Percentiles rank a stretch among this genome's conserved stretches.
Conservation (phyloP, 306 rosid genomes). For the Prunus campanulata region DNA sequence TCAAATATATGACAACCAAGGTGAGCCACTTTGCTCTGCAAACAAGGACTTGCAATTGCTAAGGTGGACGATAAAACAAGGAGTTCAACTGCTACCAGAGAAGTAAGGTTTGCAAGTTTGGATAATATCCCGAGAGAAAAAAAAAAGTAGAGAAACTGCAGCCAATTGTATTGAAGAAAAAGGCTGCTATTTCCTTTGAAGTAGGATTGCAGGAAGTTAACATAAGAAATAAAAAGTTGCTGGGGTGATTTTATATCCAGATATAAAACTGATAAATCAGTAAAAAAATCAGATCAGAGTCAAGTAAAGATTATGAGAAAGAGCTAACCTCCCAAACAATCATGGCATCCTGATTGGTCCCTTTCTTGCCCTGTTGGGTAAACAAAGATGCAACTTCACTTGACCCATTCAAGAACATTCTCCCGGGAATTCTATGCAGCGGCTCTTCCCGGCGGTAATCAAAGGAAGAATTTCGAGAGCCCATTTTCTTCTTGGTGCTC, state of each 20-base stretch:
- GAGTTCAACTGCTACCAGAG: slow-evolving; percentile 12
- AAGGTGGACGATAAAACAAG: not conserved
- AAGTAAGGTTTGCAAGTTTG: slow-evolving; percentile 9
- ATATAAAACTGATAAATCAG: slow-evolving; percentile 4
- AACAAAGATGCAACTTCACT: slow-evolving; percentile 71
- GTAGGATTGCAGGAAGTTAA: not conserved
- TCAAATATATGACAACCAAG: not conserved
- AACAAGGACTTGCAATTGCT: not conserved
- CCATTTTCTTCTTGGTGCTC: slow-evolving; percentile 39
- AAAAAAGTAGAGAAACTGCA: slow-evolving; percentile 5
- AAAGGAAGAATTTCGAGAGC: slow-evolving; percentile 61
- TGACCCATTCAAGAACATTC: slow-evolving; percentile 76
- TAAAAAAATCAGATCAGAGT: not conserved
- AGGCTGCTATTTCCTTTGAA: not conserved
- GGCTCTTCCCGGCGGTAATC: slow-evolving; percentile 73
- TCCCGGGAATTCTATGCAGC: slow-evolving; percentile 67
- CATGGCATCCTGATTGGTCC: slow-evolving; percentile 99
- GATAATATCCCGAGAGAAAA: slow-evolving; percentile 12
- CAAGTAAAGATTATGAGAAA: not conserved
- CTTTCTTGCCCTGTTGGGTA: slow-evolving; percentile 96
- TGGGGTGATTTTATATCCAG: not conserved
- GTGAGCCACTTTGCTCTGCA: slow-evolving; percentile 9
- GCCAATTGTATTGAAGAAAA: not conserved
- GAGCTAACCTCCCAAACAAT: slow-evolving; percentile 96
- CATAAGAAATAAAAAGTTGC: not conserved